Conservation (phyloP, 129 eudicot genomes). For the Erigeron canadensis region DNA sequence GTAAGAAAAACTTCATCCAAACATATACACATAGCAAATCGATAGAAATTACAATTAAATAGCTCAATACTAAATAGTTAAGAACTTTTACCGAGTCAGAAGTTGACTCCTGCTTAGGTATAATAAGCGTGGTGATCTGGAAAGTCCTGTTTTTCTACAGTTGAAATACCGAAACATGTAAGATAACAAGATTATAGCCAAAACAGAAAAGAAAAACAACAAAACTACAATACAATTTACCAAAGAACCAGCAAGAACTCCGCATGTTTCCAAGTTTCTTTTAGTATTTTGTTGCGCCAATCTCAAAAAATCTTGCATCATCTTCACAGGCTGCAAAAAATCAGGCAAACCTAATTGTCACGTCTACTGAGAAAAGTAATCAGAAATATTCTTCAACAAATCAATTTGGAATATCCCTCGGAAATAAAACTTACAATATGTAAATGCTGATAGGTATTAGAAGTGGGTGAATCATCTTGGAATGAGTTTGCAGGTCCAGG, state of each 20-base stretch:
- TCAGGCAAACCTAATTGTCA: neutral
- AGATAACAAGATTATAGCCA: conserved; percentile 24
- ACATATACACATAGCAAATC: neutral
- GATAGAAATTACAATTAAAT: neutral
- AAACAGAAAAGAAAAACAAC: conserved; percentile 4
- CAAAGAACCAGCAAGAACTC: conserved; percentile 97
- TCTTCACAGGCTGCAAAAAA: conserved; percentile 76
- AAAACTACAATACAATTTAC: conserved; percentile 35
- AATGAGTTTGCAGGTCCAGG: conserved; percentile 78
- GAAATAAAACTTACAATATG: conserved; percentile 66
- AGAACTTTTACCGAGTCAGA: conserved; percentile 80
- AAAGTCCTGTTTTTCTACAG: conserved; percentile 89
- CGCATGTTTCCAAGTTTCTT: conserved; percentile 91
- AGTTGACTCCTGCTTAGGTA: conserved; percentile 97
- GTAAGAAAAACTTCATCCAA: conserved; percentile 13
- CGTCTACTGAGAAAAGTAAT: neutral
- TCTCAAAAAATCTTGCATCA: conserved; percentile 91
- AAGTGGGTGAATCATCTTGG: conserved; percentile 51
- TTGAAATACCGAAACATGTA: conserved; percentile 14
- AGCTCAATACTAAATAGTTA: conserved; percentile 9
- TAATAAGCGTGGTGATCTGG: conserved; percentile 77
- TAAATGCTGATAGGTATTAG: conserved; percentile 78
- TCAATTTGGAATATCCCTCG: conserved; percentile 3
- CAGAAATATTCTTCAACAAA: neutral
- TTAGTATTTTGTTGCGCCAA: conserved; percentile 78